These are phyloP conservation scores for Carpinus viminea DNA, from an alignment of 306 rosid genomes.

Conservation along the genomic window DNA sequence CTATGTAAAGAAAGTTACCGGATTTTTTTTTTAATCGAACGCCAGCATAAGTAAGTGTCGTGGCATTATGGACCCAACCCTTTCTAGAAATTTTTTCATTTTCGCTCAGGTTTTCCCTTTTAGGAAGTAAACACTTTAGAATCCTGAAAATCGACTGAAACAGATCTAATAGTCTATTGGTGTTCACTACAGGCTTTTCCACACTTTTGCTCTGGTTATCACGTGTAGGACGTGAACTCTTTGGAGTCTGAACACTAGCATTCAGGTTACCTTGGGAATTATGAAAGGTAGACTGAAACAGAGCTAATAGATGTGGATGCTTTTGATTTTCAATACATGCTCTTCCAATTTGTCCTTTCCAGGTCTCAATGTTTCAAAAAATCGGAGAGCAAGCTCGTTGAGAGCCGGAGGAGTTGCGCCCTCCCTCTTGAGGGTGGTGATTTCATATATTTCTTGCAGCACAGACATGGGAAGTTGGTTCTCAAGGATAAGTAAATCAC, in stretches of 20 bases:
- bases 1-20: neutral
- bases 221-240: too few species aligned
- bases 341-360: neutral
- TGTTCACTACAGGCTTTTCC: too few species aligned
- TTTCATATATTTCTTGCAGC: neutral
- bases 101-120: too few species aligned
- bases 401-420: too few species aligned
- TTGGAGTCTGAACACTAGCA: too few species aligned
- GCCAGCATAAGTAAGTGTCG: neutral
- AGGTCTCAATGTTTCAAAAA: neutral
- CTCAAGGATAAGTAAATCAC: constrained; percentile 4
- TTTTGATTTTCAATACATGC: neutral
- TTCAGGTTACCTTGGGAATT: too few species aligned
- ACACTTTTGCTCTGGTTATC: too few species aligned
- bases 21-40: neutral
- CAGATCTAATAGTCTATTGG: too few species aligned
- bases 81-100: neutral
- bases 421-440: too few species aligned
- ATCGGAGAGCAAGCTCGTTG: neutral
- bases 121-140: too few species aligned
- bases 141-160: too few species aligned
- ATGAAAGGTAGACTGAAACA: neutral
- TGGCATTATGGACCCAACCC: constrained; percentile 13
- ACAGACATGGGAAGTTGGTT: constrained; percentile 17
- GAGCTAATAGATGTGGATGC: constrained; percentile 1